Base-by-base conservation (phyloP, 163 green algal species). In the Volvox carteri region DNA sequence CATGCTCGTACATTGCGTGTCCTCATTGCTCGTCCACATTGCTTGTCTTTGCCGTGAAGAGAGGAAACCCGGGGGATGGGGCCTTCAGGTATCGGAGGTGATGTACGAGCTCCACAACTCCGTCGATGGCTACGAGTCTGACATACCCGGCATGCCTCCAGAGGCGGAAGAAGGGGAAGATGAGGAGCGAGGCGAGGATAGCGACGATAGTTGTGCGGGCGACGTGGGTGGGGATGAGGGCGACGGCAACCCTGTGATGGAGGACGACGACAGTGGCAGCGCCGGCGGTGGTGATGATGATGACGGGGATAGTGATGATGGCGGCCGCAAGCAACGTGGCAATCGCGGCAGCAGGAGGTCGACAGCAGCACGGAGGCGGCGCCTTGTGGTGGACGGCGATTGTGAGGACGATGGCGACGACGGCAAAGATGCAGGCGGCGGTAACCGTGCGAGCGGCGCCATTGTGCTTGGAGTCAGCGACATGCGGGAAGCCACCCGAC, bases 71-170 rank as follows among this genome's bases (percentile, higher is more conserved):
- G n/a, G 21, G 39, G 16, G 2, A 54, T 33, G 21, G 19, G n/a
- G n/a, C n/a, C 41, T 67, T 11, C 75, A 84, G 75, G 75, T 84
- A 14, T 12, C 75, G 12, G 50, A 84, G n/a, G 75, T 52, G n/a
- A 84, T 84, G 30, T 50, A 16, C 30, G 50, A 50, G 11, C 30
- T 84, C 48, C 75, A 84, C 35, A 4, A 48, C n/a, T 84, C 75
- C 41, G 19, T 70, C 23, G 75, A 84, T 30, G 75, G 75, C 48
- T 30, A 68, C 30, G 75, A 84, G 75, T 65, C 46, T 23, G 39
- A 52, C 52, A 85, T 85, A 1, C 35, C 33, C 8, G 76, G 76
- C 1, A 56, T 85, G 21, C 52, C 76, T 52, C 7, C 23, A 4
- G 37, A 60, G 78, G 56, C n/a, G 35, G 56, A 60, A 54, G 75